Base-by-base conservation (phyloP, 163 green algal genomes). In the Scenedesmus sp. region DNA sequence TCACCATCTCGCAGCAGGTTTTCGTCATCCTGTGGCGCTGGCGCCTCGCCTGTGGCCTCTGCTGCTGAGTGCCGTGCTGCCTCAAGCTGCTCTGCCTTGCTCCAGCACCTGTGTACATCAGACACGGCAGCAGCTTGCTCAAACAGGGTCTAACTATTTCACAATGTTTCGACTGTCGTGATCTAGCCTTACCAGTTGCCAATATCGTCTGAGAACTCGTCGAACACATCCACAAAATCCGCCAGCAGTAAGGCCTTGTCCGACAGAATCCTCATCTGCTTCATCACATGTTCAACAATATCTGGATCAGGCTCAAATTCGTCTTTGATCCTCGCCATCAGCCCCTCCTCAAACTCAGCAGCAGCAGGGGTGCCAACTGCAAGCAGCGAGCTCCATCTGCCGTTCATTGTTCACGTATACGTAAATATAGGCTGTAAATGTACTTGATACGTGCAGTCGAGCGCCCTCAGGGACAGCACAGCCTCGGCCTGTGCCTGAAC, bases 141-240 rank as follows among this genome's bases (percentile, higher is more conserved):
- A 26, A n/a, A 7, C 59, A 61, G 10, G 9, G 51, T 33, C 33
- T 35, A 35, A 1, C 2, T 35, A 18, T 72, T 35, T 13, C 30
- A 30, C 10, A 53, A 76, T 12, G 16, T 76, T 7, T 4, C 26
- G 40, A 59, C 37, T 61, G 30, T 24, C n/a, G 37, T 33, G n/a
- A 82, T 33, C 78, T 5, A 43, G 35, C 7, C 85, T 70, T 30
- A 90, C 85, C 85, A 90, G 43, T 51, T n/a, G 37, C 70, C 70
- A 12, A 90, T 65, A 20, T 70, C 44, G 40, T 16, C 85, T 24
- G 85, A 33, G 40, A 30, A 46, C 40, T 90, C 85, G 5, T 90
- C 85, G n/a, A 90, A 90, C n/a, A 83, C 78, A 0, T 90, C 85
- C 37, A 43, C 61, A 35, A 90, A 79, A 18, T 90, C 85, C 15